Conservation (phyloP, 768 basidiomycete species). For the Boletellus emodensis region DNA sequence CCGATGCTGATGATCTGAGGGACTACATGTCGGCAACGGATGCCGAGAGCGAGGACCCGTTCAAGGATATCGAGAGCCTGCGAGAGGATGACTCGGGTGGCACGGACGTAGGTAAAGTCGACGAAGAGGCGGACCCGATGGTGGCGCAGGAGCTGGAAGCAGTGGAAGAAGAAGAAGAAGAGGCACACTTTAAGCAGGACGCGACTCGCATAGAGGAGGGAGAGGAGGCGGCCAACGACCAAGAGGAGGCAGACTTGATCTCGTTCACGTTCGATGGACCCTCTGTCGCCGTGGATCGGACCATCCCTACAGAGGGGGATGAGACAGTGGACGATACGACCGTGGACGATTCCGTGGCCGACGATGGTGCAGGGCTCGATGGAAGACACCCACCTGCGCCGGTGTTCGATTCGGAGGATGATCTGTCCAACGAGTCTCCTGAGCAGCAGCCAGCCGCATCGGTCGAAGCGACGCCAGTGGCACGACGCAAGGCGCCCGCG, state of each 20-base stretch:
- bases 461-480: slow-evolving; percentile 21
- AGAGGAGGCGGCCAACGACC: slow-evolving; percentile 47
- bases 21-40: slow-evolving; percentile 30
- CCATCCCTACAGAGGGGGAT: slow-evolving; percentile 40
- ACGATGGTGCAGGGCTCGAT: slow-evolving; percentile 11
- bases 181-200: slow-evolving; percentile 15
- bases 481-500: slow-evolving; percentile 8
- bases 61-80: slow-evolving; percentile 87
- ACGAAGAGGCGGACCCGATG: slow-evolving; percentile 1
- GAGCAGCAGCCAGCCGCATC: background rate
- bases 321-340: slow-evolving; percentile 40
- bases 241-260: slow-evolving; percentile 62
- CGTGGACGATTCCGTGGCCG: slow-evolving; percentile 32
- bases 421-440: slow-evolving; percentile 16
- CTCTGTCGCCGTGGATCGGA: slow-evolving; percentile 47
- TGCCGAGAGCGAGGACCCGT: slow-evolving; percentile 80
- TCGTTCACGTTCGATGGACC: slow-evolving; percentile 72
- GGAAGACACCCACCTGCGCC: slow-evolving; percentile 3
- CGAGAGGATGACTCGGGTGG: slow-evolving; percentile 53
- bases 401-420: slow-evolving; percentile 38
- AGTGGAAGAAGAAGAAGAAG: slow-evolving; percentile 16
- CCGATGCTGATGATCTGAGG: slow-evolving; percentile 28
- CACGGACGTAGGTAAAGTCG: slow-evolving; percentile 1
- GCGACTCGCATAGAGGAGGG: slow-evolving; percentile 45
- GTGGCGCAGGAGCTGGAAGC: slow-evolving; percentile 1